These are phyloP conservation scores for Scalesia atractyloides DNA, from an alignment of 129 eudicot species.

Conservation along the genomic window DNA sequence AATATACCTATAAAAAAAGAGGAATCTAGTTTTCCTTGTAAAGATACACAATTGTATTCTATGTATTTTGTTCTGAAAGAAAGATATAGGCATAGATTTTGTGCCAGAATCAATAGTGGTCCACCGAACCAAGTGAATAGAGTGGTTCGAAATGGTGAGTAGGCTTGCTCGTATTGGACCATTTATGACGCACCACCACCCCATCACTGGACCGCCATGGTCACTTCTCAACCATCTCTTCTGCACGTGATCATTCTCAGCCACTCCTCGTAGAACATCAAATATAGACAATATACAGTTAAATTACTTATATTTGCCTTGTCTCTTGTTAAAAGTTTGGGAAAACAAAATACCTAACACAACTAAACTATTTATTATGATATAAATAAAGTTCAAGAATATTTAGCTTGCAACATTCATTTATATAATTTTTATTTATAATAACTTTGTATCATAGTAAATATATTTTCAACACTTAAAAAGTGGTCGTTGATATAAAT, in stretches of 20 bases:
- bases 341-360: too few relatives aligned
- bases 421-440: too few relatives aligned
- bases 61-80: constrained; percentile 1
- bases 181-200: constrained; percentile 29
- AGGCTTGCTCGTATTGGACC: constrained; percentile 38
- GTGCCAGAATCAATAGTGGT: constrained; percentile 30
- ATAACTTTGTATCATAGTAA: too few relatives aligned
- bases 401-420: too few relatives aligned
- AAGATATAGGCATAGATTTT: constrained; percentile 20
- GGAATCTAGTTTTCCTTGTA: too few relatives aligned
- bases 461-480: too few relatives aligned
- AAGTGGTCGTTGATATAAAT: too few relatives aligned
- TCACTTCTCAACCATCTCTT: constrained; percentile 18
- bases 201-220: constrained; percentile 19
- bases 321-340: not conserved
- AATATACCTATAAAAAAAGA: too few relatives aligned
- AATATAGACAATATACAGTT: not conserved
- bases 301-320: not conserved
- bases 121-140: constrained; percentile 27
- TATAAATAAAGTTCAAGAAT: too few relatives aligned
- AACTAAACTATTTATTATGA: too few relatives aligned
- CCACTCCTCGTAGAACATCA: not conserved
- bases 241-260: constrained; percentile 2
- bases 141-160: constrained; percentile 21
- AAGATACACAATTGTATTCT: too few relatives aligned